Conservation (phyloP, 75 land plant species). For the Azolla pinnata region DNA sequence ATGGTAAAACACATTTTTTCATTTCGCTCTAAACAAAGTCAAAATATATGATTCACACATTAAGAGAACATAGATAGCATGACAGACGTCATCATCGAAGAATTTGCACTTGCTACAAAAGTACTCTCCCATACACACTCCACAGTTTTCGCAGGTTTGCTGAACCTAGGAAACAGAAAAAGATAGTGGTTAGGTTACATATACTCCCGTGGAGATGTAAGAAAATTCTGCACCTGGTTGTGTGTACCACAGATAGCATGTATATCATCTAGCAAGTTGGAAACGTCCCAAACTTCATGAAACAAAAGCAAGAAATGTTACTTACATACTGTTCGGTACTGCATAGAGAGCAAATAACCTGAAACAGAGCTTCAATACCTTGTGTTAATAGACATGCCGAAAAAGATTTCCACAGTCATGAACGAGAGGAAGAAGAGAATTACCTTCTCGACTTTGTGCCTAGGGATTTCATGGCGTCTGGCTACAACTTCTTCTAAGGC, state of each 20-base stretch:
- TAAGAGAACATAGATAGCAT: neutral
- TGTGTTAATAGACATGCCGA: neutral
- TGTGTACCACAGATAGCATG: no score
- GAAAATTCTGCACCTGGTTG: neutral
- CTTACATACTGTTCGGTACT: constrained; percentile 84
- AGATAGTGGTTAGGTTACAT: neutral
- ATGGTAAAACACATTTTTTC: neutral
- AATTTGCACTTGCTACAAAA: constrained; percentile 77
- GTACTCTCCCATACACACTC: constrained; percentile 85
- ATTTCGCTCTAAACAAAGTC: neutral
- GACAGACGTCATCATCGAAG: constrained; percentile 81
- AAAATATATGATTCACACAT: neutral
- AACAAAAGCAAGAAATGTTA: no score
- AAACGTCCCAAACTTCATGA: no score
- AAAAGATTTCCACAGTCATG: neutral
- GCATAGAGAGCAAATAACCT: constrained; percentile 90
- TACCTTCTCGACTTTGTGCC: constrained; percentile 20
- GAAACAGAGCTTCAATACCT: neutral
- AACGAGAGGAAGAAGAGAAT: neutral
- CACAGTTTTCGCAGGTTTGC: constrained; percentile 71
- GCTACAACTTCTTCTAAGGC: constrained; percentile 11
- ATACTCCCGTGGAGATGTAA: neutral
- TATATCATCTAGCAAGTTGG: no score
- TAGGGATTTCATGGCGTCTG: constrained; percentile 29
- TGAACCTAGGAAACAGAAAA: constrained; percentile 35